These are phyloP conservation scores for Aspergillus sp. DNA, from an alignment of 2,329 filamentous ascomycete genomes.

Conservation along the genomic window DNA sequence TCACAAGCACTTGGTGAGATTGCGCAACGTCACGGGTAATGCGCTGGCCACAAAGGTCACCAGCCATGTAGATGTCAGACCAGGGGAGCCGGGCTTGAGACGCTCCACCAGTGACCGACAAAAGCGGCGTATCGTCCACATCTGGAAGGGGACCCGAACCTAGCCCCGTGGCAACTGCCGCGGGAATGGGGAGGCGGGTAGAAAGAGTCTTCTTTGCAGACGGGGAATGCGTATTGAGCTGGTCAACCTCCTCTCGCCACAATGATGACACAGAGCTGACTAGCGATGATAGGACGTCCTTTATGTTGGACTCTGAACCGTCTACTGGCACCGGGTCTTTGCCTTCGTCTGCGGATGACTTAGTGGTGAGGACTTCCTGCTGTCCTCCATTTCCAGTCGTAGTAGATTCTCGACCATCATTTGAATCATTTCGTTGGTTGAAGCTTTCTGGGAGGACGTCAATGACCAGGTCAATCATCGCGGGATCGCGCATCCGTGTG, in stretches of 20 bases:
- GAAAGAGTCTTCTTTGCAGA: conserved; percentile 31
- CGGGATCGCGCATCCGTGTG: conserved; percentile 70
- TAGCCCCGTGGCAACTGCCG: conserved; percentile 51
- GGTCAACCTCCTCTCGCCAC: conserved; percentile 44
- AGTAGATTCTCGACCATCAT: conserved; percentile 27
- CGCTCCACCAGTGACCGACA: conserved; percentile 37
- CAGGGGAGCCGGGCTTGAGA: conserved; percentile 59
- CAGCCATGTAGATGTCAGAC: conserved; percentile 70
- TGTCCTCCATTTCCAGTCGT: conserved; percentile 22
- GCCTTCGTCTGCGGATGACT: conserved; percentile 22
- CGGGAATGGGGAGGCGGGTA: conserved; percentile 46
- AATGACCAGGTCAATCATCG: conserved; percentile 72
- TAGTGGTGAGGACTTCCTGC: conserved; percentile 20
- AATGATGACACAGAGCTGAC: conserved; percentile 53
- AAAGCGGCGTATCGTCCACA: conserved; percentile 53
- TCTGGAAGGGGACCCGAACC: conserved; percentile 69
- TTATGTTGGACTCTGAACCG: conserved; percentile 37
- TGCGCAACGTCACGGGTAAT: conserved; percentile 54
- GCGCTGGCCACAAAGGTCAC: conserved; percentile 61
- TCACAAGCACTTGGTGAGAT: conserved; percentile 72
- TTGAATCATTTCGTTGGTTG: conserved; percentile 34
- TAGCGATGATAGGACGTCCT: conserved; percentile 46
- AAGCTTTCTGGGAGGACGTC: conserved; percentile 48
- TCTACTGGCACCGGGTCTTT: conserved; percentile 27
- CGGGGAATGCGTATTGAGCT: conserved; percentile 26